phyloP scores from a whole-genome alignment of 2,329 filamentous ascomycete species.

The Bipolaris victoriae region DNA sequence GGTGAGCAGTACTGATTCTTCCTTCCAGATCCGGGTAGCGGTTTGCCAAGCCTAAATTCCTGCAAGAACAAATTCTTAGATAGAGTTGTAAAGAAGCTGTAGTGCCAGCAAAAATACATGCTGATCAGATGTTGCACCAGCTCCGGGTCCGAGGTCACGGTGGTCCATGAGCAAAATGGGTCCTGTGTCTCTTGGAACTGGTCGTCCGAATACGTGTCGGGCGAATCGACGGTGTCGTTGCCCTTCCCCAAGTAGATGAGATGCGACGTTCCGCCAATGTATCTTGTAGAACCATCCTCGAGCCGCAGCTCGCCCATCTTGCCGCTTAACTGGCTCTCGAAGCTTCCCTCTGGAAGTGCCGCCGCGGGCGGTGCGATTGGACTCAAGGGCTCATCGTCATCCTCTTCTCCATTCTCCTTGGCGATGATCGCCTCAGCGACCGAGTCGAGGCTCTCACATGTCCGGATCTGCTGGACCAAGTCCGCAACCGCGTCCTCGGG shows the following conservation, averaged over 20 bases:
- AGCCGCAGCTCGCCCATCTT: slow-evolving; percentile 92
- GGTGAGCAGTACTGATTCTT: slow-evolving; percentile 82
- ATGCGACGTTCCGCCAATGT: slow-evolving; percentile 93
- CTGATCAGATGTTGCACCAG: slow-evolving; percentile 87
- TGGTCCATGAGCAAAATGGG: slow-evolving; percentile 84
- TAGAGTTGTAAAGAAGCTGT: slow-evolving; percentile 91
- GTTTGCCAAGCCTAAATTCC: slow-evolving; percentile 78
- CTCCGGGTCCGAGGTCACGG: slow-evolving; percentile 77
- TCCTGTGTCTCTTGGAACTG: slow-evolving; percentile 64
- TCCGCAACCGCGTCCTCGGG: slow-evolving; percentile 83
- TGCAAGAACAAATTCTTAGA: slow-evolving; percentile 85
- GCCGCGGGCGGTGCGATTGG: slow-evolving; percentile 44
- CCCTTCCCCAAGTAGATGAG: slow-evolving; percentile 72
- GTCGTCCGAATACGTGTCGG: slow-evolving; percentile 49
- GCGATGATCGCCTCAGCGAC: slow-evolving; percentile 66
- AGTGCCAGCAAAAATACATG: slow-evolving; percentile 99
- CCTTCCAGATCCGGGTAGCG: slow-evolving; percentile 55
- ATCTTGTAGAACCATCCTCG: slow-evolving; percentile 85
- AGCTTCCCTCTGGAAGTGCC: slow-evolving; percentile 46
- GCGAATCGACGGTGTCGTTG: slow-evolving; percentile 40
- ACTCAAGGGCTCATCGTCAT: slow-evolving; percentile 50
- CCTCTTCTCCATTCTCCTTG: slow-evolving; percentile 56
- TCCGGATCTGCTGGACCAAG: slow-evolving; percentile 85
- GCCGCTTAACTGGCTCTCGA: slow-evolving; percentile 82
- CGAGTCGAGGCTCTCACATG: slow-evolving; percentile 75